Base-by-base conservation (phyloP, 257 asterid species). In the Euphrasia confusa region DNA sequence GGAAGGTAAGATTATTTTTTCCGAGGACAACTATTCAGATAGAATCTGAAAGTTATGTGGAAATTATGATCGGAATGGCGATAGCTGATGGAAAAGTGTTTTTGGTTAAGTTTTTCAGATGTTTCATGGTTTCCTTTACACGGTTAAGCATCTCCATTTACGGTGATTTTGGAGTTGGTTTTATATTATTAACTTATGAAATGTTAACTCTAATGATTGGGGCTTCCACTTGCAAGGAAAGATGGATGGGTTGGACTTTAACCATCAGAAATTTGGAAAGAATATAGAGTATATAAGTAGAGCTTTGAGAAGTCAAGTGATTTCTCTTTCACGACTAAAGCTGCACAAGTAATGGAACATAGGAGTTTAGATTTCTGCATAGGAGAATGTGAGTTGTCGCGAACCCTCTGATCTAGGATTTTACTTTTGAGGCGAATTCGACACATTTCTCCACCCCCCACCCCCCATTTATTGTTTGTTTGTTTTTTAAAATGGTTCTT, bases 11-110 rank as follows among this genome's bases (percentile, higher is more conserved):
- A 49, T 67, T 66, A 12, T 65, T 57, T 72, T 60, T 66, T 68
- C 70, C 27, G 65, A 67, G 70, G 80, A 72, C 60, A 50, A 21
- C 12, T 47, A 45, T 61, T 45, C 67, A 76, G 77, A 77, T 59
- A 48, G 42, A 66, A 39, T 58, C 64, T 72, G 71, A 61, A 52
- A 64, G 73, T 45, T 30, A 49, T 56, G 78, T 44, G 61, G 49
- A 68, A 62, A 15, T 56, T 18, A 40, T 61, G 54, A 67, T 30
- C 59, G 77, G 76, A 79, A 53, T 68, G 69, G 27, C 45, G 64
- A 54, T 57, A 62, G 44, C 12, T 49, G 47, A 61, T 11, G 15
- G 52, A 60, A 47, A 61, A 60, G 56, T 71, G 49, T 68, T 57
- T 39, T 39, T 37, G 24, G 4, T 48, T 52, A 63, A 73, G 71